These are phyloP conservation scores for Metarhizium guizhouense DNA, from an alignment of 2,329 filamentous ascomycete genomes.

Conservation along the genomic window DNA sequence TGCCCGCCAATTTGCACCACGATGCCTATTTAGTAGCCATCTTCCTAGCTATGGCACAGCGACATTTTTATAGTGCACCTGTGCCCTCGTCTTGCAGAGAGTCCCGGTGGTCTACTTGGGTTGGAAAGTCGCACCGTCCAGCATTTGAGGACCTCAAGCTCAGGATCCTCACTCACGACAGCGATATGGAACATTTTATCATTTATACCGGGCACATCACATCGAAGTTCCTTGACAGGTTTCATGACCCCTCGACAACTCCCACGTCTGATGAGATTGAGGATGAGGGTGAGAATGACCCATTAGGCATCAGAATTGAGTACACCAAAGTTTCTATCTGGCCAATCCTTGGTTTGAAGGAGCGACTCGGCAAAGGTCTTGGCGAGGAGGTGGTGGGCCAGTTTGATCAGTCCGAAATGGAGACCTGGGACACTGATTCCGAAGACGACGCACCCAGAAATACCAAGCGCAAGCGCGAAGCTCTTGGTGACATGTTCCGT, in stretches of 20 bases:
- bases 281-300: conserved; percentile 5
- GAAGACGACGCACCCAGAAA: conserved; percentile 19
- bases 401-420: conserved; percentile 30
- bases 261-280: conserved; percentile 14
- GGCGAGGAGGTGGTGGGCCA: conserved; percentile 40
- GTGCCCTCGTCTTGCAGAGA: conserved; percentile 15
- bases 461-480: conserved; percentile 25
- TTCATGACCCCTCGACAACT: conserved; percentile 36
- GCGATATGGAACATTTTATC: conserved; percentile 38
- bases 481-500: conserved; percentile 24
- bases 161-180: conserved; percentile 42
- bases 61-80: conserved; percentile 35
- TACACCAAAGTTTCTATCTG: conserved; percentile 42
- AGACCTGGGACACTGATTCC: conserved; percentile 31
- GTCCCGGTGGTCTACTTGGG: conserved; percentile 5
- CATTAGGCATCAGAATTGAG: conserved; percentile 34
- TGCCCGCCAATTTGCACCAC: conserved; percentile 39
- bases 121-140: conserved; percentile 15
- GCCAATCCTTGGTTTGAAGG: conserved; percentile 46
- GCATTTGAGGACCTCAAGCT: conserved; percentile 40
- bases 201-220: conserved; percentile 44
- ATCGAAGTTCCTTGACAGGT: conserved; percentile 38
- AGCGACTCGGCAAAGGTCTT: conserved; percentile 44
- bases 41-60: conserved; percentile 49
- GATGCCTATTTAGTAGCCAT: conserved; percentile 44